These are phyloP conservation scores for Monilinia fructicola DNA, from an alignment of 2,329 filamentous ascomycete genomes.

Conservation along the genomic window DNA sequence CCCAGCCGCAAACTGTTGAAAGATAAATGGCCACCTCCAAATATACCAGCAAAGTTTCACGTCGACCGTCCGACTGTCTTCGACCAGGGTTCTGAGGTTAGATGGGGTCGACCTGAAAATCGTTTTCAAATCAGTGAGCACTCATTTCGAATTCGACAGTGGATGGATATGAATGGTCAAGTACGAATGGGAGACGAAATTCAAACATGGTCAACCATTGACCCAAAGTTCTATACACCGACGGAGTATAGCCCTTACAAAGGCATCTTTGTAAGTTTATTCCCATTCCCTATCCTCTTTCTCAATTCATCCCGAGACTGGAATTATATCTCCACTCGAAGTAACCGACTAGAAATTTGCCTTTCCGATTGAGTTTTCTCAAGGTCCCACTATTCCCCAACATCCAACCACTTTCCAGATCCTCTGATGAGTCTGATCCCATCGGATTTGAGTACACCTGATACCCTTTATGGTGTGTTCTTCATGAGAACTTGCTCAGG, in stretches of 20 bases:
- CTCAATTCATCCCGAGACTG: neutral
- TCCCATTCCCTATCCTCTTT: neutral
- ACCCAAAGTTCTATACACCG: constrained; percentile 74
- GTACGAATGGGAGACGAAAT: constrained; percentile 56
- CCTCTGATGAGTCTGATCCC: neutral
- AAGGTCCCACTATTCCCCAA: neutral
- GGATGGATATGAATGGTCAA: constrained; percentile 64
- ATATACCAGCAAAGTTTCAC: constrained; percentile 57
- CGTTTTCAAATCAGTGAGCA: constrained; percentile 64
- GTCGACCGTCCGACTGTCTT: constrained; percentile 50
- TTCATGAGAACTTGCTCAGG: neutral
- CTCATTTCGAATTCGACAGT: constrained; percentile 72
- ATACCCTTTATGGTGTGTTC: neutral
- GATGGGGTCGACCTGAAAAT: constrained; percentile 32
- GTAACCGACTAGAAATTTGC: neutral
- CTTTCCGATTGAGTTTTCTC: neutral
- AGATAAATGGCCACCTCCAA: constrained; percentile 69
- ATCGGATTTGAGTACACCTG: neutral
- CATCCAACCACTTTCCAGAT: neutral
- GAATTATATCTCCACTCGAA: neutral
- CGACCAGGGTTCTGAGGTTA: neutral
- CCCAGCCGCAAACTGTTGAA: too few relatives aligned
- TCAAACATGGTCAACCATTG: constrained; percentile 69
- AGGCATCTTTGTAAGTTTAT: constrained; percentile 71
- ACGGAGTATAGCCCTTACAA: constrained; percentile 78